Base-by-base conservation (phyloP, 2,329 filamentous ascomycete species). In the Fonsecaea erecta region DNA sequence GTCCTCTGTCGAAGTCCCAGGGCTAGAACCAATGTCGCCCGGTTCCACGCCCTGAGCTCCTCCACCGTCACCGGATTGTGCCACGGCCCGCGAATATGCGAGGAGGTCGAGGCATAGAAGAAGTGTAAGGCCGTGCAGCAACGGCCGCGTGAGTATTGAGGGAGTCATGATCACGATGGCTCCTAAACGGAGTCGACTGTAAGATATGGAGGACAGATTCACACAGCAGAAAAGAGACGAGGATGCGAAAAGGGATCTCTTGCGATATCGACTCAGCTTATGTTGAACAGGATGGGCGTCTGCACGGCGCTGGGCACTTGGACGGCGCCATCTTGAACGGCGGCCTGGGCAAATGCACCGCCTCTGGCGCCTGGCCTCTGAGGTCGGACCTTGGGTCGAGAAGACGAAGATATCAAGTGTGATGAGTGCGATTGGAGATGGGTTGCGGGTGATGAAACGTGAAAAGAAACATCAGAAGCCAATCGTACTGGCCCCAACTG, bases 1-100 rank as follows among this genome's bases (percentile, higher is more conserved):
- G 66, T 79, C 81, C 65, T 86, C 83, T 60, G 81, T 77, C 18
- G 75, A 75, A 32, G 72, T 70, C 3, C 37, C 40, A 28, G 73
- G 75, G 16, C 78, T 77, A 28, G 63, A 51, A 14, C 68, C 68
- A 26, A 68, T 56, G 51, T 67, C 63, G 3, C 68, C 68, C 2
- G 68, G 68, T 32, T 69, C 60, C 18, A 70, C 64, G n/a, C 70
- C 70, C 28, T 54, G 21, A n/a, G 70, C 68, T 0, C 40, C 68
- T 7, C 70, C 70, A 3, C 70, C 70, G 52, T 71, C 70, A 34
- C 68, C 70, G 24, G 43, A 54, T 28, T 71, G 70, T 8, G 70
- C 70, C 3, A 48, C 43, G n/a, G 60, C 66, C 24, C n/a, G 56
- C 26, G 48, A 35, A 18, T 21, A 24, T 28, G 57, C 51, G 9